These are phyloP conservation scores for Kondoa malvinella DNA, from an alignment of 768 basidiomycete species.

Conservation along the genomic window DNA sequence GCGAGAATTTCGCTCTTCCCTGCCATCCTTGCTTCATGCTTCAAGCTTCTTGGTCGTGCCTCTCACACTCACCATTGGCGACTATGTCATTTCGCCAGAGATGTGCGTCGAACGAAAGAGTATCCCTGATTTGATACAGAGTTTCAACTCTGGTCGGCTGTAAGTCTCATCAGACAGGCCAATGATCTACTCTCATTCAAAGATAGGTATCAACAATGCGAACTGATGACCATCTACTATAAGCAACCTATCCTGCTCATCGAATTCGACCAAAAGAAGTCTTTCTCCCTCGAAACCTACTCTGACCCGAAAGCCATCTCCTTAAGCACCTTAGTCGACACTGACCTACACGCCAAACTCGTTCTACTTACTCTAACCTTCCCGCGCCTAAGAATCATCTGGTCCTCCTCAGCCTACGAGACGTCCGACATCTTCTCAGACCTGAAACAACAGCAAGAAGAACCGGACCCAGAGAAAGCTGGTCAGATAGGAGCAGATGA, in stretches of 20 bases:
- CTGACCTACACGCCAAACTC: conserved; percentile 57
- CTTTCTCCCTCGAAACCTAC: conserved; percentile 59
- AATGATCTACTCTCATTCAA: too few species aligned
- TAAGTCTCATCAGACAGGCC: conserved; percentile 36
- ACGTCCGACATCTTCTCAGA: conserved; percentile 84
- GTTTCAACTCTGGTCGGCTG: conserved; percentile 87
- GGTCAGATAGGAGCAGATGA: conserved; percentile 66
- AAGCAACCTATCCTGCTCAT: conserved; percentile 82
- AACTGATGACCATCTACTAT: conserved; percentile 90
- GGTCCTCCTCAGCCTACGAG: conserved; percentile 90
- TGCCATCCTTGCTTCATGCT: conserved; percentile 79
- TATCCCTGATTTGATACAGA: conserved; percentile 72
- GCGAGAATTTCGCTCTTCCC: conserved; percentile 82
- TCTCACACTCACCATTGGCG: conserved; percentile 80
- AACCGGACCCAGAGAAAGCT: conserved; percentile 64
- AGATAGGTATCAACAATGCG: conserved; percentile 86
- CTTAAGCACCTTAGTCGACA: conserved; percentile 20
- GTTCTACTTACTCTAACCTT: conserved; percentile 76
- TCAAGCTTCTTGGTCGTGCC: conserved; percentile 65
- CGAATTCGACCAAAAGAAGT: conserved; percentile 94
- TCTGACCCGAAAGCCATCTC: conserved; percentile 29
- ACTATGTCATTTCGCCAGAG: conserved; percentile 86
- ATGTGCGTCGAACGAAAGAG: conserved; percentile 95
- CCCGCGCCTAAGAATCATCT: conserved; percentile 81
- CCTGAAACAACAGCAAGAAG: conserved; percentile 58